Percentiles rank a stretch among this genome's conserved stretches.
Conservation (phyloP, 805 yeast species). For the Debaryomyces maramus region DNA sequence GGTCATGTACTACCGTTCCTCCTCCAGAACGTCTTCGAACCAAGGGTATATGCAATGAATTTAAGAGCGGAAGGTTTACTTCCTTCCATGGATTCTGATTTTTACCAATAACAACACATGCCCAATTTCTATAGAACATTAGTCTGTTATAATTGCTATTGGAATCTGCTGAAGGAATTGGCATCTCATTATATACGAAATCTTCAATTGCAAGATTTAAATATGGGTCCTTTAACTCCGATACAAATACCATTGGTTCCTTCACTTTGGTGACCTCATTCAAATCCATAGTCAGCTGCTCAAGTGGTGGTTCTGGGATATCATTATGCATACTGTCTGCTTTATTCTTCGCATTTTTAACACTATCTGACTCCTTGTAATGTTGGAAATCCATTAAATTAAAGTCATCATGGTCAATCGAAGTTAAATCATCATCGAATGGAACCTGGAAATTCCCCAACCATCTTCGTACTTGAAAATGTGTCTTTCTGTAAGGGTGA, state of each 20-base stretch:
- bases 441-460: slow-evolving; percentile 28
- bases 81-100: slow-evolving; percentile 96
- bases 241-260: slow-evolving; percentile 56
- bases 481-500: background rate
- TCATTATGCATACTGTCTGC: background rate
- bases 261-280: slow-evolving; percentile 7
- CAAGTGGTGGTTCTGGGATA: background rate
- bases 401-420: slow-evolving; percentile 35
- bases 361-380: slow-evolving; percentile 33
- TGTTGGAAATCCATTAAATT: slow-evolving; percentile 40
- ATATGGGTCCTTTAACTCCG: slow-evolving; percentile 64
- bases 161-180: slow-evolving; percentile 28
- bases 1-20: slow-evolving; percentile 94
- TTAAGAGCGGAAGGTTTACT: slow-evolving; percentile 58
- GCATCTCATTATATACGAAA: slow-evolving; percentile 66
- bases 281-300: background rate
- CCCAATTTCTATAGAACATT: slow-evolving; percentile 70
- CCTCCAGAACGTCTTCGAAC: slow-evolving; percentile 89
- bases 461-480: slow-evolving; percentile 2
- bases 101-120: slow-evolving; percentile 92
- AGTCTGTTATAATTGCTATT: slow-evolving; percentile 48
- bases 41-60: slow-evolving; percentile 56
- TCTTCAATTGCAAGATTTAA: slow-evolving; percentile 82
- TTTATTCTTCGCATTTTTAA: slow-evolving; percentile 6
- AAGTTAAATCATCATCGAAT: slow-evolving; percentile 39